Evolutionary conservation across 305 asterid species (phyloP).

Genomic region (Fraxinus albicans): DNA sequence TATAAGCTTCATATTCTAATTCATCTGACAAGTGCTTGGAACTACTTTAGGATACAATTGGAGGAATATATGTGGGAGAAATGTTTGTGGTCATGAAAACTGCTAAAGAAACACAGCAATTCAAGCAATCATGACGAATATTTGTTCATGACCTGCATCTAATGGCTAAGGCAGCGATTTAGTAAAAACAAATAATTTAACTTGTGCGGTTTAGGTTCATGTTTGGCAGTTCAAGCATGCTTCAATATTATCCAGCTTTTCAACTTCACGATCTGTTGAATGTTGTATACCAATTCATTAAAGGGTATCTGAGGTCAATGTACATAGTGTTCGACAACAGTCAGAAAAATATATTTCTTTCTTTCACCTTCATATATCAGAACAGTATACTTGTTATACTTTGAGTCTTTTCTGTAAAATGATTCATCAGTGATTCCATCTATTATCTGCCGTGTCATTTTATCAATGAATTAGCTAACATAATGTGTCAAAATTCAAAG

Average conservation of each 20-base stretch:
- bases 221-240: background rate
- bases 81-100: background rate
- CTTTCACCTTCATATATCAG: background rate
- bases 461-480: background rate
- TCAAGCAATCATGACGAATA: background rate
- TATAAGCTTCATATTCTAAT: slow-evolving; percentile 1
- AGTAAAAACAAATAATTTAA: background rate
- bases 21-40: background rate
- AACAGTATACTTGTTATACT: background rate
- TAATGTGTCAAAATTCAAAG: background rate
- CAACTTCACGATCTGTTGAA: background rate
- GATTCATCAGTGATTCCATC: background rate
- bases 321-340: background rate
- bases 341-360: background rate
- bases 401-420: background rate
- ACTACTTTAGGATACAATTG: slow-evolving; percentile 14
- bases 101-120: background rate
- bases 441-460: background rate
- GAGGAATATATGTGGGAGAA: slow-evolving; percentile 10
- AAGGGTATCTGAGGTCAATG: background rate
- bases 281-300: background rate
- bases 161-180: background rate
- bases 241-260: background rate
- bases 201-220: background rate
- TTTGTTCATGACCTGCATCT: background rate